Conservation (phyloP, 2,329 filamentous ascomycete species). For the Talaromyces funiculosus region DNA sequence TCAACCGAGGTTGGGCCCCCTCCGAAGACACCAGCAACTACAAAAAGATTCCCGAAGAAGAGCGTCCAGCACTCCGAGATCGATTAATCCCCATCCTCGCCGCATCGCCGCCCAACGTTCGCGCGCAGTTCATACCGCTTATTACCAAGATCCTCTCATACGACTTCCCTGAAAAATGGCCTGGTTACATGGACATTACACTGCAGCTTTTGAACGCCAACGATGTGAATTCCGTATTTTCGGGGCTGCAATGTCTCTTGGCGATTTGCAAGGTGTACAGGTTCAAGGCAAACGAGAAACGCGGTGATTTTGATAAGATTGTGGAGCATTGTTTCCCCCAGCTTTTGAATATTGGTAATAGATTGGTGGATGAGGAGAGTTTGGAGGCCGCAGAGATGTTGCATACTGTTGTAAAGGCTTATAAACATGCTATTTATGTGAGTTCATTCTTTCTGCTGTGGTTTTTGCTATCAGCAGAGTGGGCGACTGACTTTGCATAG, state of each 20-base stretch:
- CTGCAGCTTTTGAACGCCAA: conserved; percentile 82
- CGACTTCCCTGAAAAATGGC: conserved; percentile 94
- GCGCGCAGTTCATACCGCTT: conserved; percentile 87
- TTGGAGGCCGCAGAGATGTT: conserved; percentile 96
- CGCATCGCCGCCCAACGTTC: conserved; percentile 70
- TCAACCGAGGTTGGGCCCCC: conserved; percentile 84
- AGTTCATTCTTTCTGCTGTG: conserved; percentile 30
- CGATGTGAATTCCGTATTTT: conserved; percentile 79
- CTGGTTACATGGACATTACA: conserved; percentile 87
- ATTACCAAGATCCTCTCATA: conserved; percentile 93
- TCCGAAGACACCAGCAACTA: conserved; percentile 68
- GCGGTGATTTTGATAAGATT: conserved; percentile 88
- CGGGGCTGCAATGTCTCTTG: conserved; percentile 86
- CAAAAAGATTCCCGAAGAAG: conserved; percentile 75
- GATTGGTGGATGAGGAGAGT: conserved; percentile 83
- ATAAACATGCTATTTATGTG: conserved; percentile 97
- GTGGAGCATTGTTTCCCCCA: conserved; percentile 86
- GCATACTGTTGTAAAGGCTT: conserved; percentile 88
- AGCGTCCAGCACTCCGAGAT: conserved; percentile 80
- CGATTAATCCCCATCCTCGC: conserved; percentile 86
- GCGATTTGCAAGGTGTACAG: conserved; percentile 93
- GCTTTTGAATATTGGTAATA: conserved; percentile 78
- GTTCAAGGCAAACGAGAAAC: conserved; percentile 79
- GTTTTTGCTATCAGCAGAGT: not conserved
- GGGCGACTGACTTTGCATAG: conserved; percentile 43